Base-by-base conservation (phyloP, 441 rosid species). In the Jatropha podagrica region DNA sequence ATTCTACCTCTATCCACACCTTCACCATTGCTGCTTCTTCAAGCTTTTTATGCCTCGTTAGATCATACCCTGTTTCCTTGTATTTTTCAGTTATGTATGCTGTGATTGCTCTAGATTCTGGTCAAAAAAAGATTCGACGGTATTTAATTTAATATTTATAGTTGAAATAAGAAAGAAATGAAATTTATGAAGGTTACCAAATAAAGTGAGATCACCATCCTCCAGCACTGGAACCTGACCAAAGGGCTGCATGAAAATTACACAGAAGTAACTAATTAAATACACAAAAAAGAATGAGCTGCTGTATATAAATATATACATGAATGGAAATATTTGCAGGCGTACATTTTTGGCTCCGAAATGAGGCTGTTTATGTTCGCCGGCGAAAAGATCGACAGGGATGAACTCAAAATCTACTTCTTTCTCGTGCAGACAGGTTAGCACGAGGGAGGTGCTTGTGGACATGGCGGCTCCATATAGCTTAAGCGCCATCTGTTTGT, bases 81-180 rank as follows among this genome's bases (percentile, higher is more conserved):
- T 69, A 88, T 66, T 88, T 93, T 61, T 87, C 91, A 15, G 89
- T 81, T 49, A 92, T 74, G 26, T 90, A 93, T 58, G 86, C 81
- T 0, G 95, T 81, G 79, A 93, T 87, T 65, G 97, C 95, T 75
- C 97, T 85, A 0, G 95, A 91, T 79, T 93, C 98, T 93, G 87
- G 48, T 42, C 6, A 5, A 44, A 11, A 4, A 44, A 42, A 42
- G 7, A 42, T 42, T 23, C 23, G 2, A 32, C 2, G 32, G 46
- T 42, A 42, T 42, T 42, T 8, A 42, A 42, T 42, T 42, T 64
- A 5, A 65, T 42, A 42, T 42, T 44, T 7, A 2, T 44, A 44
- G 48, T 11, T 7, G 48, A 6, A 7, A 2, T 13, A 27, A 38
- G 48, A 20, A 37, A 40, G 11, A 12, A 27, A 56, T 0, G 2